phyloP scores from a whole-genome alignment of 805 yeast genomes.

The Barnettozyma sucrosica region DNA sequence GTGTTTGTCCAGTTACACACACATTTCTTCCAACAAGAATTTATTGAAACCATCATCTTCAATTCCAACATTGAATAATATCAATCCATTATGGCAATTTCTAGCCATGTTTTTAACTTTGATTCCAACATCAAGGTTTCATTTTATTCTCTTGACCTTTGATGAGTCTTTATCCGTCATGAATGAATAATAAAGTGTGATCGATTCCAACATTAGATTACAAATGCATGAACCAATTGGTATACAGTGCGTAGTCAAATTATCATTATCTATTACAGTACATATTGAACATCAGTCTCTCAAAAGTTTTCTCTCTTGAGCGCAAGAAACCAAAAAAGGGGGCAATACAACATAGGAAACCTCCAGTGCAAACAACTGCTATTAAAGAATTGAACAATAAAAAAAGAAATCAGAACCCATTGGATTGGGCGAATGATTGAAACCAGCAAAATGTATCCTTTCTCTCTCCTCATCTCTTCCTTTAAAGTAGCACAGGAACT shows the following conservation, averaged over 20 bases:
- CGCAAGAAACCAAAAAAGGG: background rate
- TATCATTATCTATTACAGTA: conserved; percentile 3
- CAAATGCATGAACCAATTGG: background rate
- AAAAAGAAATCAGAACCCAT: background rate
- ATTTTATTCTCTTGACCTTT: conserved; percentile 5
- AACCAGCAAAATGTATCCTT: background rate
- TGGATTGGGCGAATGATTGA: background rate
- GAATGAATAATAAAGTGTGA: conserved; percentile 1
- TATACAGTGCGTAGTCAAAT: background rate
- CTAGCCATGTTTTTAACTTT: background rate
- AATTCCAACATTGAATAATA: conserved; percentile 20
- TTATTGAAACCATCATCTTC: conserved; percentile 2
- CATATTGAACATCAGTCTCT: background rate
- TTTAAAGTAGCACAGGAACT: background rate
- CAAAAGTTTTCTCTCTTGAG: background rate
- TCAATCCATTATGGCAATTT: background rate
- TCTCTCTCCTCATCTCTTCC: background rate
- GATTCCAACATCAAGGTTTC: conserved; percentile 9
- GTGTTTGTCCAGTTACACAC: background rate
- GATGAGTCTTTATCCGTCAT: background rate
- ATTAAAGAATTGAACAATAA: background rate
- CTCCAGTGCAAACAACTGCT: background rate
- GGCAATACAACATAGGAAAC: too few relatives aligned
- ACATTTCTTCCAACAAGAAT: conserved; percentile 10
- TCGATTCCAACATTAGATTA: conserved; percentile 11